Conservation (phyloP, 2,329 filamentous ascomycete species). For the Dryadomyces quercivorus region DNA sequence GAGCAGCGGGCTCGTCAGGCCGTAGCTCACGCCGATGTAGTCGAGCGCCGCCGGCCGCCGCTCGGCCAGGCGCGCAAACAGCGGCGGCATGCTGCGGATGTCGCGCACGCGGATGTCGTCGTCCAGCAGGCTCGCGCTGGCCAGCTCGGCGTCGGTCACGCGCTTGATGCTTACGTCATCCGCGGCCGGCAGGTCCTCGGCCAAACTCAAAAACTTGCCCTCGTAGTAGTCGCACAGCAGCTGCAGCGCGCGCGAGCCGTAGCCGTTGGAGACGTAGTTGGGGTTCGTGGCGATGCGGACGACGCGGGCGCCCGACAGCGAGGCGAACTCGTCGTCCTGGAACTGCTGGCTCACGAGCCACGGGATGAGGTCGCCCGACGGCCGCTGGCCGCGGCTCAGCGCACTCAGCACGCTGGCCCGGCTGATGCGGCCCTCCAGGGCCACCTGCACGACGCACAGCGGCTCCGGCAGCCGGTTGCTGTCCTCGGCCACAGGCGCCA, state of each 20-base stretch:
- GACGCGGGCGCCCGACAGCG: slow-evolving; percentile 79
- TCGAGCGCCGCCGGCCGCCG: slow-evolving; percentile 69
- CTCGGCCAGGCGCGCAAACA: slow-evolving; percentile 82
- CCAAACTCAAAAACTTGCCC: slow-evolving; percentile 76
- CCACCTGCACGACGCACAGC: slow-evolving; percentile 86
- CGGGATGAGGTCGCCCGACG: slow-evolving; percentile 86
- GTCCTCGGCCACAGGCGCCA: slow-evolving; percentile 69
- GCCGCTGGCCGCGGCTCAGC: slow-evolving; percentile 76
- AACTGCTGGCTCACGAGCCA: slow-evolving; percentile 98
- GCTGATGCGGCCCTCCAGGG: slow-evolving; percentile 90
- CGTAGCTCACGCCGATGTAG: slow-evolving; percentile 92
- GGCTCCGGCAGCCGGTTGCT: slow-evolving; percentile 78
- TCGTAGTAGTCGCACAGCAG: slow-evolving; percentile 89
- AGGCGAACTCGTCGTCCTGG: slow-evolving; percentile 93
- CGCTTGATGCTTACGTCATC: slow-evolving; percentile 57
- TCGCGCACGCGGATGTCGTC: slow-evolving; percentile 87
- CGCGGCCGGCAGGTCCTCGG: slow-evolving; percentile 42
- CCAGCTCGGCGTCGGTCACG: slow-evolving; percentile 72
- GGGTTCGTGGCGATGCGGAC: slow-evolving; percentile 95
- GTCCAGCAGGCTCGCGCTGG: slow-evolving; percentile 61
- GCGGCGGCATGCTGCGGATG: slow-evolving; percentile 79
- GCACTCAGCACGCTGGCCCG: slow-evolving; percentile 83
- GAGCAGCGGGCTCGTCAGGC: slow-evolving; percentile 74
- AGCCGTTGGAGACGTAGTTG: slow-evolving; percentile 85
- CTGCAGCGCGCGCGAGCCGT: slow-evolving; percentile 78